Evolutionary conservation across 163 green algal species (phyloP).

Genomic region (Scenedesmus sp.): DNA sequence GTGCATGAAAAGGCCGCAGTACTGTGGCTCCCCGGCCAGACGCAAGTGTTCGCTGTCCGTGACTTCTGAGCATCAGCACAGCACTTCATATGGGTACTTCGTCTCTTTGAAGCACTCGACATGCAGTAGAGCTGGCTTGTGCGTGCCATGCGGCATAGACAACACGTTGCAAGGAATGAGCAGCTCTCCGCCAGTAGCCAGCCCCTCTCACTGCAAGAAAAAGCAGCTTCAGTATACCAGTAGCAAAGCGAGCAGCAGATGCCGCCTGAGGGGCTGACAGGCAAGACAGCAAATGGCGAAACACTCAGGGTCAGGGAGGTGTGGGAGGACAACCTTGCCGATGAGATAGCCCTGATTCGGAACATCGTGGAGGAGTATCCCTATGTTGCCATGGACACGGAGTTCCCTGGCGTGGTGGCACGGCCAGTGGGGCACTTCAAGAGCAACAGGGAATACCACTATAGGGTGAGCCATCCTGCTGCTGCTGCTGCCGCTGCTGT

Average conservation of each 20-base stretch:
- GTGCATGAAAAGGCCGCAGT: neutral
- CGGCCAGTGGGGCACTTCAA: constrained; percentile 97
- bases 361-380: constrained; percentile 95
- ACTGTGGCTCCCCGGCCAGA: neutral
- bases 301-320: constrained; percentile 94
- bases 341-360: constrained; percentile 94
- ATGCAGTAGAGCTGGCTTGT: neutral
- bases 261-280: constrained; percentile 57
- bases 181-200: constrained; percentile 5
- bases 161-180: constrained; percentile 7
- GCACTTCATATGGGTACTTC: neutral
- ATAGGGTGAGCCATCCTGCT: constrained; percentile 69
- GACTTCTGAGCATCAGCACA: neutral
- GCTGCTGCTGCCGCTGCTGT: neutral
- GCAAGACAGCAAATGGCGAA: constrained; percentile 70
- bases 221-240: neutral
- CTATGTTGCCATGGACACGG: constrained; percentile 99
- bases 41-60: neutral
- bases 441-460: constrained; percentile 96
- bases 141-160: constrained; percentile 11
- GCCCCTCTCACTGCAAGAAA: neutral
- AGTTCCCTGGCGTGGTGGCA: constrained; percentile 96
- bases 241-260: constrained; percentile 12
- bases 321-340: constrained; percentile 97
- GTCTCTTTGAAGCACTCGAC: neutral